A percentile compares a stretch with the other conserved stretches of the same genome.
phyloP scores from a whole-genome alignment of 768 basidiomycete genomes.

The Leucosporidium creatinivorum region DNA sequence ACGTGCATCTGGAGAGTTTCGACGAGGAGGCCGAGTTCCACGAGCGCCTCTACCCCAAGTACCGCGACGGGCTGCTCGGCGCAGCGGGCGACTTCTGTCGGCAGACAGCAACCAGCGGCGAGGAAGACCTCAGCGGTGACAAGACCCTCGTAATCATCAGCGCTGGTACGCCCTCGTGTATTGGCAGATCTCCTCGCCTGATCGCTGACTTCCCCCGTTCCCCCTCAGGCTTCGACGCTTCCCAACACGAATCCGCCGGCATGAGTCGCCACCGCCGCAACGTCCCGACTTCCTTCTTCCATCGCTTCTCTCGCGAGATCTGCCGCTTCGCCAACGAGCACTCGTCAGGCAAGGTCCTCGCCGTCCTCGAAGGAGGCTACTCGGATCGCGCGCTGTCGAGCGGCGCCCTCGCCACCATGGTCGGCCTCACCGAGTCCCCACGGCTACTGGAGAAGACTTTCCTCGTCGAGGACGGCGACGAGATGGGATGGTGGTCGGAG shows the following conservation, averaged over 20 bases:
- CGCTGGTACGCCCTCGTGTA: constrained; percentile 47
- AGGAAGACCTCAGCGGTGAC: constrained; percentile 38
- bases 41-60: constrained; percentile 60
- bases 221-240: constrained; percentile 73
- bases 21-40: constrained; percentile 66
- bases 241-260: constrained; percentile 75
- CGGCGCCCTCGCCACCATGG: constrained; percentile 72
- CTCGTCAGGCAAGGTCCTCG: constrained; percentile 64
- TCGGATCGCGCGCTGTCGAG: constrained; percentile 80
- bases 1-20: constrained; percentile 73
- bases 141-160: constrained; percentile 77
- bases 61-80: constrained; percentile 56
- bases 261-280: constrained; percentile 92
- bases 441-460: neutral
- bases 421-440: constrained; percentile 49
- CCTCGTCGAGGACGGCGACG: neutral
- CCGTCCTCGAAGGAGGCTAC: constrained; percentile 92
- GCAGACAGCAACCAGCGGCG: constrained; percentile 46
- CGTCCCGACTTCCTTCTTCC: constrained; percentile 77
- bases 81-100: constrained; percentile 66
- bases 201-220: neutral
- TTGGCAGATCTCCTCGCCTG: neutral
- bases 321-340: constrained; percentile 57
- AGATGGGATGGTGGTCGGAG: neutral
- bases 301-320: constrained; percentile 70